Conservation (phyloP, 768 basidiomycete species). For the Phanerochaete sordida region DNA sequence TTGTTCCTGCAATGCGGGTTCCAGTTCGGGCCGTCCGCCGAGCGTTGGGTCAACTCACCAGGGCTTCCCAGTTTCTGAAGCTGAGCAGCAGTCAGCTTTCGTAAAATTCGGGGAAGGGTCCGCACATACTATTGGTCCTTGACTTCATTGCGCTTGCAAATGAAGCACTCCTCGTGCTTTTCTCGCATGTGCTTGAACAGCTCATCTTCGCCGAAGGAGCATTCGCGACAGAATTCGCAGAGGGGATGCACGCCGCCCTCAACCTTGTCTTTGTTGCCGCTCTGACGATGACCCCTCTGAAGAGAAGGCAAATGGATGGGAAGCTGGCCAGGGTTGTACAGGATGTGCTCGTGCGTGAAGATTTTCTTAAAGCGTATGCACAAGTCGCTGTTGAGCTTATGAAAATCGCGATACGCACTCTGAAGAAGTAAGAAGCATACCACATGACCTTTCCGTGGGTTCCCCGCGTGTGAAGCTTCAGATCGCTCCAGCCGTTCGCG, state of each 20-base stretch:
- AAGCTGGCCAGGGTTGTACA: conserved; percentile 69
- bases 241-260: conserved; percentile 75
- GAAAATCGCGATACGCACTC: background rate
- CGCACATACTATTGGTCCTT: conserved; percentile 87
- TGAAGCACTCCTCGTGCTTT: conserved; percentile 92
- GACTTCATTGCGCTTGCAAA: conserved; percentile 82
- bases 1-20: conserved; percentile 39
- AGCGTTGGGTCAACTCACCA: conserved; percentile 39
- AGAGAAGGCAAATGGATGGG: conserved; percentile 77
- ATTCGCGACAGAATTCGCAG: conserved; percentile 89
- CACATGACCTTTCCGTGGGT: conserved; percentile 79
- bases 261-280: conserved; percentile 46
- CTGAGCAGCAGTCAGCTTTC: conserved; percentile 32
- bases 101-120: conserved; percentile 1
- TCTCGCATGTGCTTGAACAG: conserved; percentile 93
- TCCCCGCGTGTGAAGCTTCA: conserved; percentile 80
- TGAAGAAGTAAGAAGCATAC: conserved; percentile 35
- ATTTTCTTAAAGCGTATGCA: conserved; percentile 91
- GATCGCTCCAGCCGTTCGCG: conserved; percentile 84
- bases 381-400: conserved; percentile 55
- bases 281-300: conserved; percentile 31
- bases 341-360: conserved; percentile 90
- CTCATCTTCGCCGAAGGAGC: conserved; percentile 91
- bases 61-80: conserved; percentile 73
- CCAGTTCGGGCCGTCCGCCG: background rate